Conservation (phyloP, 768 basidiomycete species). For the Filobasidium wieringae region DNA sequence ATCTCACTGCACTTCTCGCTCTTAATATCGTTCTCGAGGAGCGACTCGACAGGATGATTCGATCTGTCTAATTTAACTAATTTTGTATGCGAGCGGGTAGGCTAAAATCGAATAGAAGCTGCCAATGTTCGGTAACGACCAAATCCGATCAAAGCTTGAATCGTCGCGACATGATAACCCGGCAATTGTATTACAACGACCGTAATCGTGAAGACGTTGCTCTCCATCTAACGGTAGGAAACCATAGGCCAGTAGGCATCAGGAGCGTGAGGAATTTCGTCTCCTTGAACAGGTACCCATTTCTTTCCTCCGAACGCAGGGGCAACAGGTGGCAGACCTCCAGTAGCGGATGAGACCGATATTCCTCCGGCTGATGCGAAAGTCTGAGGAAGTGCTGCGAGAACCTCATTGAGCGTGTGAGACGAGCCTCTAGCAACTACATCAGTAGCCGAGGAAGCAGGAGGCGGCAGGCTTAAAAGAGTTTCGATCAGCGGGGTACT, state of each 20-base stretch:
- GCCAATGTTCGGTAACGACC: no score
- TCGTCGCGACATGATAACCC: no score
- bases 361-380: slow-evolving; percentile 43
- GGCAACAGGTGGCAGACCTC: slow-evolving; percentile 62
- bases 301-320: slow-evolving; percentile 49
- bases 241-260: slow-evolving; percentile 57
- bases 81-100: no score
- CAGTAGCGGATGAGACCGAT: slow-evolving; percentile 39
- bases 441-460: slow-evolving; percentile 25
- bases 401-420: slow-evolving; percentile 43
- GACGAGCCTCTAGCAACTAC: slow-evolving; percentile 29
- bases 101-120: no score
- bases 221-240: slow-evolving; percentile 31
- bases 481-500: slow-evolving; percentile 4
- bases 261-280: slow-evolving; percentile 71
- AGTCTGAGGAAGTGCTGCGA: slow-evolving; percentile 33
- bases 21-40: no score
- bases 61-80: no score
- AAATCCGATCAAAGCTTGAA: no score
- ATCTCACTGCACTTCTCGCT: no score
- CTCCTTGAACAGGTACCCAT: slow-evolving; percentile 62
- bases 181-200: no score
- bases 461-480: slow-evolving; percentile 47
- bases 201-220: no score
- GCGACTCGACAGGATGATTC: no score